A percentile compares a stretch with the other conserved stretches of the same genome.
Evolutionary conservation across 352 stramenopile genomes (phyloP).

Genomic region (Phytophthora sp.): DNA sequence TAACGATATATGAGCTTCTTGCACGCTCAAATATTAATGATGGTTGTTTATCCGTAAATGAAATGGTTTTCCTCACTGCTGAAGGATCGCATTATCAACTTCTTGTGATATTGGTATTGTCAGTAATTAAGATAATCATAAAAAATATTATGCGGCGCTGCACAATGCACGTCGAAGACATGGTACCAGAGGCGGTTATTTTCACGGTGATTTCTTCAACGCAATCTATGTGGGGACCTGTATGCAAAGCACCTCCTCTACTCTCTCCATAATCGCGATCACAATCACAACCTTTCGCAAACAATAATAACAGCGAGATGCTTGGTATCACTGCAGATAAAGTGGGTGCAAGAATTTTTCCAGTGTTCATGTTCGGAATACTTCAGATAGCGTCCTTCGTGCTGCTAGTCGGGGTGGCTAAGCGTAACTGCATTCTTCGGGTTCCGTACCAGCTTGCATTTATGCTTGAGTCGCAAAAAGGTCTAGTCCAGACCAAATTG

Average conservation of each 20-base stretch:
- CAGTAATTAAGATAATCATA: constrained; percentile 38
- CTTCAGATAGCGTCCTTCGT: constrained; percentile 29
- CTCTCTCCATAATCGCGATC: constrained; percentile 6
- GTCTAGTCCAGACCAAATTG: constrained; percentile 38
- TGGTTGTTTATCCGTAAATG: constrained; percentile 18
- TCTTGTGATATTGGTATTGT: constrained; percentile 24
- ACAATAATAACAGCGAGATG: constrained; percentile 13
- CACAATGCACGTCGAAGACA: constrained; percentile 21
- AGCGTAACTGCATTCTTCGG: constrained; percentile 6
- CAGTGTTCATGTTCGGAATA: constrained; percentile 20
- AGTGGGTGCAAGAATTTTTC: neutral
- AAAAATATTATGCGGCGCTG: constrained; percentile 23
- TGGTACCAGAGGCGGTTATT: constrained; percentile 25
- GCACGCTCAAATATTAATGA: neutral
- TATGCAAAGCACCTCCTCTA: constrained; percentile 28
- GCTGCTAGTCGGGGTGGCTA: neutral
- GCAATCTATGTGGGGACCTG: constrained; percentile 25
- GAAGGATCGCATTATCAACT: constrained; percentile 3
- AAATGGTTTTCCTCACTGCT: neutral
- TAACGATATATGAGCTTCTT: neutral
- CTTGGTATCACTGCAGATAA: neutral
- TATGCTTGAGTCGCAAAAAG: constrained; percentile 42
- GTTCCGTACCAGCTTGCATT: constrained; percentile 43
- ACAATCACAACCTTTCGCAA: constrained; percentile 15
- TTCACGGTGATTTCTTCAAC: constrained; percentile 40